A percentile compares a stretch with the other conserved stretches of the same genome.
These are phyloP conservation scores for Kokia cookei DNA, from an alignment of 441 rosid genomes.

Conservation along the genomic window DNA sequence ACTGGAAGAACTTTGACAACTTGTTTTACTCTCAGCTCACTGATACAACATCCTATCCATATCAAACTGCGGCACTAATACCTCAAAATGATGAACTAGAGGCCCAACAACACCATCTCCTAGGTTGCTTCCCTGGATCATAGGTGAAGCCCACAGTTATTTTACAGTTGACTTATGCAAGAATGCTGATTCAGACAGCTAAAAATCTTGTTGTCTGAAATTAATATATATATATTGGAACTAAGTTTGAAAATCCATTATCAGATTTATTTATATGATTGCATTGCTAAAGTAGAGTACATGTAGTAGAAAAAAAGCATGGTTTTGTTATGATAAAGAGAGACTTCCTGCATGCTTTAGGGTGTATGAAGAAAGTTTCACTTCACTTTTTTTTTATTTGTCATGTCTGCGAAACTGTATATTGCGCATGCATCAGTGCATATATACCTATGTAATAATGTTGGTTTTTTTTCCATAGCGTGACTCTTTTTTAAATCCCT, in stretches of 20 bases:
- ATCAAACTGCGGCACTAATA: slow-evolving; percentile 21
- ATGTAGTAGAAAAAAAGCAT: background rate
- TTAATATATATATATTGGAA: background rate
- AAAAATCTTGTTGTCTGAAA: background rate
- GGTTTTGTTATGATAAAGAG: slow-evolving; percentile 7
- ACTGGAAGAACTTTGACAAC: slow-evolving; percentile 62
- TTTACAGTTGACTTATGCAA: background rate
- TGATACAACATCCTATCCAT: slow-evolving; percentile 16
- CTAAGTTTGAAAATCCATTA: background rate
- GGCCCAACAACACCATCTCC: slow-evolving; percentile 33
- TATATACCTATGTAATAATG: background rate
- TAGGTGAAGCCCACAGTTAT: slow-evolving; percentile 13
- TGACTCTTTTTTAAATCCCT: background rate
- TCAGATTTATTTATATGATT: background rate
- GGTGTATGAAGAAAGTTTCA: background rate
- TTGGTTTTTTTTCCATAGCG: background rate
- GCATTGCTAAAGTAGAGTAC: background rate
- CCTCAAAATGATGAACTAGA: slow-evolving; percentile 30
- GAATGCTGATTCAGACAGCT: background rate
- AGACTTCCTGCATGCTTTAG: slow-evolving; percentile 6
- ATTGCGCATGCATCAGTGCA: slow-evolving; percentile 1
- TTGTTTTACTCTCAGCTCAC: slow-evolving; percentile 43
- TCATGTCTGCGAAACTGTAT: background rate
- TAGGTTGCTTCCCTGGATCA: slow-evolving; percentile 56
- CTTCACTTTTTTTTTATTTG: background rate